A percentile compares a stretch with the other conserved stretches of the same genome.
Conservation (phyloP, 495 filamentous ascomycete genomes). For the Chaetomium fimeti region DNA sequence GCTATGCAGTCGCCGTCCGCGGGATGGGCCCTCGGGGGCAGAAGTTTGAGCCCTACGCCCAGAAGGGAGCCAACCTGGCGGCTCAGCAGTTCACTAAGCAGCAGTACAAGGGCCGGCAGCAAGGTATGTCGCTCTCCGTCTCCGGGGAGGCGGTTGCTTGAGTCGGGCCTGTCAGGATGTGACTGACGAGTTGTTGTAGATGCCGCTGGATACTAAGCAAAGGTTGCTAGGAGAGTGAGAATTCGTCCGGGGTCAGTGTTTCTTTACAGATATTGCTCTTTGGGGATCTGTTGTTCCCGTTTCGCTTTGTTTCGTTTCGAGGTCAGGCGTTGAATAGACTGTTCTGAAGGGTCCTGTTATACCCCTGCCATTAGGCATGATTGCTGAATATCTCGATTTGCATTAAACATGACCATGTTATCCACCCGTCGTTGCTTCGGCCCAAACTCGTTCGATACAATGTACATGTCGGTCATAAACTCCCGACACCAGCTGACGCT, state of each 20-base stretch:
- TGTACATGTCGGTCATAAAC: too few species aligned
- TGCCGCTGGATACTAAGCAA: neutral
- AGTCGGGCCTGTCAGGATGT: neutral
- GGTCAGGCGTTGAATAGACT: neutral
- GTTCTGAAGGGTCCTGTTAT: neutral
- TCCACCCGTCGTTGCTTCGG: too few species aligned
- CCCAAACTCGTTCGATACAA: too few species aligned
- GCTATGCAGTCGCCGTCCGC: too few species aligned
- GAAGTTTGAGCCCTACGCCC: too few species aligned
- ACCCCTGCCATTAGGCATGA: neutral
- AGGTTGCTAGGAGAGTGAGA: neutral
- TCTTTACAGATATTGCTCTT: neutral
- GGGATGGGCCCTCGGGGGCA: too few species aligned
- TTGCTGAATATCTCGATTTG: neutral
- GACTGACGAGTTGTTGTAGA: neutral
- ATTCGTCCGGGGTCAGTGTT: neutral
- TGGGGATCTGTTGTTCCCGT: neutral
- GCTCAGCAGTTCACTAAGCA: neutral
- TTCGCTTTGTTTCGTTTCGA: neutral
- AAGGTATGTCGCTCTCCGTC: neutral
- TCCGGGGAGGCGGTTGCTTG: too few species aligned
- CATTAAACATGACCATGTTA: neutral
- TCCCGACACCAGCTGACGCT: too few species aligned
- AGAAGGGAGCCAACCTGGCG: too few species aligned
- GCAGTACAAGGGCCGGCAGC: neutral